phyloP scores from a whole-genome alignment of 805 yeast genomes.

The Jamesozyma piceae region DNA sequence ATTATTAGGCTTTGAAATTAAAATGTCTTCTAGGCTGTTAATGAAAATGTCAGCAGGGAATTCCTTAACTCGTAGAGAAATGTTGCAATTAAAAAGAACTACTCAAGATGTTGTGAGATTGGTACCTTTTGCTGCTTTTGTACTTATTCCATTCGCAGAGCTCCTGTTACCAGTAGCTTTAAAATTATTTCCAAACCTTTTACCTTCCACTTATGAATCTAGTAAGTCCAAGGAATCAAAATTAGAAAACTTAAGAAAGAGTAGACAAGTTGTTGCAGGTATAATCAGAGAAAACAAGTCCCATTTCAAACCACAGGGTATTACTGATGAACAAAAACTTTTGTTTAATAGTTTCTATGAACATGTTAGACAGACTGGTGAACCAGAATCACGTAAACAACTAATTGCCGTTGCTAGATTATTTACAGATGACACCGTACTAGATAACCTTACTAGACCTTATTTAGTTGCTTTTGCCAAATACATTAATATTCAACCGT shows the following conservation, averaged over 20 bases:
- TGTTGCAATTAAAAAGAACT: conserved; percentile 80
- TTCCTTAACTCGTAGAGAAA: conserved; percentile 83
- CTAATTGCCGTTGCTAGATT: conserved; percentile 75
- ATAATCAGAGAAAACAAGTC: conserved; percentile 58
- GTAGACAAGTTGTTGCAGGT: conserved; percentile 54
- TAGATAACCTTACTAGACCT: conserved; percentile 86
- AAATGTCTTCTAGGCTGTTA: conserved; percentile 70
- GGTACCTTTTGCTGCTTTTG: conserved; percentile 87
- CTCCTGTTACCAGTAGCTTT: conserved; percentile 79
- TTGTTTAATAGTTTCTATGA: conserved; percentile 74
- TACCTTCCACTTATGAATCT: conserved; percentile 87
- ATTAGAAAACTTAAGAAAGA: conserved; percentile 44
- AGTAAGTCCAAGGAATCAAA: conserved; percentile 52
- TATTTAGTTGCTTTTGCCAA: conserved; percentile 87
- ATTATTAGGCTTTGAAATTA: conserved; percentile 80
- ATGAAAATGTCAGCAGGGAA: conserved; percentile 83
- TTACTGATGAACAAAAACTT: conserved; percentile 61
- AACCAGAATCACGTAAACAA: conserved; percentile 57
- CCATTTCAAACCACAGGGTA: conserved; percentile 58
- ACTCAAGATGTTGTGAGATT: conserved; percentile 74
- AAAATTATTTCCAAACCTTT: conserved; percentile 83
- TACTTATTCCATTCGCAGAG: conserved; percentile 91
- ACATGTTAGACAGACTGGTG: conserved; percentile 54
- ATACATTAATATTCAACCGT: conserved; percentile 84
- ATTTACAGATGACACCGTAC: conserved; percentile 86